These are phyloP conservation scores for Ceratopteris richardii DNA, from an alignment of 75 land plant species.

Conservation along the genomic window DNA sequence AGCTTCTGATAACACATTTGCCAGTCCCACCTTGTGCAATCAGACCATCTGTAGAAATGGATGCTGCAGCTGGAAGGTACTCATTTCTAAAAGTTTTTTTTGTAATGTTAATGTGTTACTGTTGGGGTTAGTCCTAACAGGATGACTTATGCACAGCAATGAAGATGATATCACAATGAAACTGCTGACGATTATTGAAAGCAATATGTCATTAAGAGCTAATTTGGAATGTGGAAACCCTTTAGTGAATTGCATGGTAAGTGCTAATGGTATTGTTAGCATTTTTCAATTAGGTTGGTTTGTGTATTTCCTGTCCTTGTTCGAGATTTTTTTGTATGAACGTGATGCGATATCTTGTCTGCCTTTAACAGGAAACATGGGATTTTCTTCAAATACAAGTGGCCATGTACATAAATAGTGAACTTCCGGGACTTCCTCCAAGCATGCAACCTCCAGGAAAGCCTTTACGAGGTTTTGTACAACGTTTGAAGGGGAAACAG, in stretches of 20 bases:
- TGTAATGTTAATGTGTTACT: too few relatives aligned
- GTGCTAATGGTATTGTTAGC: conserved; percentile 3
- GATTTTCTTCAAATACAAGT: conserved; percentile 67
- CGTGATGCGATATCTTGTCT: too few relatives aligned
- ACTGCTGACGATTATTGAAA: conserved; percentile 43
- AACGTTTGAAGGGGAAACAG: conserved; percentile 94
- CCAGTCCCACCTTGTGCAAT: conserved; percentile 78
- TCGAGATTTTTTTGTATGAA: too few relatives aligned
- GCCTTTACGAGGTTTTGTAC: conserved; percentile 74
- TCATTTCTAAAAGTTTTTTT: neutral
- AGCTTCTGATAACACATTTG: conserved; percentile 73
- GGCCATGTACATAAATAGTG: conserved; percentile 87
- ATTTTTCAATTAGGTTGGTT: too few relatives aligned
- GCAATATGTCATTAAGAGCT: conserved; percentile 48
- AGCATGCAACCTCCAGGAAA: conserved; percentile 31
- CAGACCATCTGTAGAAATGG: conserved; percentile 76
- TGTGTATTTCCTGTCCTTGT: too few relatives aligned
- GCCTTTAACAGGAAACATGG: conserved; percentile 48
- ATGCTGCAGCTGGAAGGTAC: conserved; percentile 56
- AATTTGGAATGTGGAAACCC: conserved; percentile 34
- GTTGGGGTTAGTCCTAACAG: too few relatives aligned
- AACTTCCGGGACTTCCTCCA: conserved; percentile 52
- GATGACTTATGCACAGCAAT: conserved; percentile 47
- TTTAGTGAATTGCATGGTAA: conserved; percentile 48
- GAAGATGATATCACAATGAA: conserved; percentile 74